These are phyloP conservation scores for Anisodus acutangulus DNA, from an alignment of 257 asterid species.

Conservation along the genomic window DNA sequence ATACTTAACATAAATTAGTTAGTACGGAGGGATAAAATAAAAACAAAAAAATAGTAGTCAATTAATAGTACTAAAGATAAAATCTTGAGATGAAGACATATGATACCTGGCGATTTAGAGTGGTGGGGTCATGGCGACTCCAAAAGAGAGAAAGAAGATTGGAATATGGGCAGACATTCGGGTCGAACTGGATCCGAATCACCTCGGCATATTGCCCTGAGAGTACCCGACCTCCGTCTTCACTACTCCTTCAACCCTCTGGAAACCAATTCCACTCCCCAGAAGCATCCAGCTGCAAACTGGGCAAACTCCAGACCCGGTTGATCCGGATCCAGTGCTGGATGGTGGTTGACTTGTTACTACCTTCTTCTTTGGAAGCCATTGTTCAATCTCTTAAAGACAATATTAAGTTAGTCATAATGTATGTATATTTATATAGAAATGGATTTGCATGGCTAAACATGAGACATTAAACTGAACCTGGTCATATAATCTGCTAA, in stretches of 20 bases:
- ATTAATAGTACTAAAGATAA: neutral
- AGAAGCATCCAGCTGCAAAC: constrained; percentile 96
- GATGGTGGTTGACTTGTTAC: constrained; percentile 42
- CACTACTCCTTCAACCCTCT: constrained; percentile 82
- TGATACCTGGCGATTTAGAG: constrained; percentile 84
- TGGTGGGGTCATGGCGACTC: constrained; percentile 93
- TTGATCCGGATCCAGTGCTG: constrained; percentile 69
- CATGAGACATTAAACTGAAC: neutral
- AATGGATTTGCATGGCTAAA: neutral
- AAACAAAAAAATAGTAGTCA: neutral
- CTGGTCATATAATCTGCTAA: constrained; percentile 6
- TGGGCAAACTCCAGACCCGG: constrained; percentile 79
- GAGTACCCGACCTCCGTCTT: constrained; percentile 88
- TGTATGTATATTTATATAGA: neutral
- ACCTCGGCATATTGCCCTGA: constrained; percentile 77
- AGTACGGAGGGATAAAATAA: no score
- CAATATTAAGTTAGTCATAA: neutral
- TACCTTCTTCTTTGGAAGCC: constrained; percentile 43
- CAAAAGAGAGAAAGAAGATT: constrained; percentile 78
- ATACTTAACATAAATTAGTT: no score
- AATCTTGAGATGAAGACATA: constrained; percentile 18
- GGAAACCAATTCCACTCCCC: constrained; percentile 94
- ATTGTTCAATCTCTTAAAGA: constrained; percentile 30
- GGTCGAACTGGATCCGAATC: constrained; percentile 84
- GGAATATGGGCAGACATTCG: constrained; percentile 71